phyloP scores from a whole-genome alignment of 2,329 filamentous ascomycete genomes.

The Clarireedia paspali region DNA sequence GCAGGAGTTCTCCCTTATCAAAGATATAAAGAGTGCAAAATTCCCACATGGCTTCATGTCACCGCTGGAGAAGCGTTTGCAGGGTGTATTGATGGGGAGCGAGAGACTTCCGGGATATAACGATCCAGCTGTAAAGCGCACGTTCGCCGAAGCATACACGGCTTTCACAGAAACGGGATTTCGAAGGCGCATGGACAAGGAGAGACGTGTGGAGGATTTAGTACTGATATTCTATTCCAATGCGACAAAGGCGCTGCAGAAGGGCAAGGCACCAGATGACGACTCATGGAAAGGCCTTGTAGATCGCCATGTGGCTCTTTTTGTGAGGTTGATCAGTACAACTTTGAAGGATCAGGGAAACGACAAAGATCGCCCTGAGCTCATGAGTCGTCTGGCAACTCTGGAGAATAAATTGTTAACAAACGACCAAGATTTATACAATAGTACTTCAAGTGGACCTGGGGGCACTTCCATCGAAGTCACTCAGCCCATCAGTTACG shows the following conservation, averaged over 20 bases:
- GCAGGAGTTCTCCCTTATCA: conserved; percentile 67
- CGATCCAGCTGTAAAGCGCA: conserved; percentile 84
- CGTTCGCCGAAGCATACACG: conserved; percentile 90
- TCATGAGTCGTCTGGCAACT: conserved; percentile 68
- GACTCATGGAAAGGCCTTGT: conserved; percentile 88
- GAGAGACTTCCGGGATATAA: conserved; percentile 84
- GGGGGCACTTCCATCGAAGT: conserved; percentile 66
- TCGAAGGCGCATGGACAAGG: conserved; percentile 86
- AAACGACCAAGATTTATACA: conserved; percentile 82
- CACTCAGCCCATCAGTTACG: conserved; percentile 74
- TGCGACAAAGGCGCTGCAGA: conserved; percentile 83
- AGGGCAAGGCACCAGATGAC: conserved; percentile 67
- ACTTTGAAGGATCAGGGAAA: conserved; percentile 79
- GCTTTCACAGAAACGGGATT: conserved; percentile 85
- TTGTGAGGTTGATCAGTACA: conserved; percentile 76
- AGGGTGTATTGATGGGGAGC: conserved; percentile 55
- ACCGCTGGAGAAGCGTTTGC: conserved; percentile 45
- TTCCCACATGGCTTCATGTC: conserved; percentile 66
- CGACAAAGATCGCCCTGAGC: conserved; percentile 75
- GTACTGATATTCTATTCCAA: conserved; percentile 95
- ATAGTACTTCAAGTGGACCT: conserved; percentile 50
- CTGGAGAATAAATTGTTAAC: conserved; percentile 90
- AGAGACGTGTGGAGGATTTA: conserved; percentile 84
- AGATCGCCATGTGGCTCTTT: conserved; percentile 89
- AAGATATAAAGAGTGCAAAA: conserved; percentile 61